A percentile compares a stretch with the other conserved stretches of the same genome.
phyloP scores from a whole-genome alignment of 225 moss, liverwort and hornwort species.

The Ulota crispa region DNA sequence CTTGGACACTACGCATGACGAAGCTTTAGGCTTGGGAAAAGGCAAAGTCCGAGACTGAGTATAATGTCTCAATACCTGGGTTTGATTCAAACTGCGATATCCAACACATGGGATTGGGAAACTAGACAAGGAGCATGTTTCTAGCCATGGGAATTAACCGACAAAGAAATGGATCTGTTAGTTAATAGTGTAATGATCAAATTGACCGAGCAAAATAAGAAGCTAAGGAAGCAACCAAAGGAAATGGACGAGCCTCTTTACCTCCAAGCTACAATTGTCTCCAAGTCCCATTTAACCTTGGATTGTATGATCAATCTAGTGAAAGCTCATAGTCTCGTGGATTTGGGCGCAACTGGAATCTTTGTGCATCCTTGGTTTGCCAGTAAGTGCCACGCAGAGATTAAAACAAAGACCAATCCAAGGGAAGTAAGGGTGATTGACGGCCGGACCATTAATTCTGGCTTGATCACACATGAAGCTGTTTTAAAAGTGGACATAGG shows the following conservation, averaged over 20 bases:
- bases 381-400: background rate
- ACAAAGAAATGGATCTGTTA: no score
- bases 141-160: no score
- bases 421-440: background rate
- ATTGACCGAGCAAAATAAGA: no score
- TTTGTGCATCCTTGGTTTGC: background rate
- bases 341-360: background rate
- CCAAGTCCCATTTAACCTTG: background rate
- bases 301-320: background rate
- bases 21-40: no score
- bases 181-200: no score
- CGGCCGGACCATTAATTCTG: background rate
- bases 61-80: background rate
- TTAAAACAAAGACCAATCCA: background rate
- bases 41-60: no score
- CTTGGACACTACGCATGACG: no score
- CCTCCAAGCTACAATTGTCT: background rate
- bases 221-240: fast-evolving
- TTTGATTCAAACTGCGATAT: background rate
- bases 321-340: background rate
- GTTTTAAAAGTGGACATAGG: background rate
- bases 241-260: background rate
- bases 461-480: background rate
- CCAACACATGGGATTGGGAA: fast-evolving
- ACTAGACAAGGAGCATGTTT: no score